A percentile compares a stretch with the other conserved stretches of the same genome.
Conservation (phyloP, 768 basidiomycete species). For the Rhodotorula paludigena region DNA sequence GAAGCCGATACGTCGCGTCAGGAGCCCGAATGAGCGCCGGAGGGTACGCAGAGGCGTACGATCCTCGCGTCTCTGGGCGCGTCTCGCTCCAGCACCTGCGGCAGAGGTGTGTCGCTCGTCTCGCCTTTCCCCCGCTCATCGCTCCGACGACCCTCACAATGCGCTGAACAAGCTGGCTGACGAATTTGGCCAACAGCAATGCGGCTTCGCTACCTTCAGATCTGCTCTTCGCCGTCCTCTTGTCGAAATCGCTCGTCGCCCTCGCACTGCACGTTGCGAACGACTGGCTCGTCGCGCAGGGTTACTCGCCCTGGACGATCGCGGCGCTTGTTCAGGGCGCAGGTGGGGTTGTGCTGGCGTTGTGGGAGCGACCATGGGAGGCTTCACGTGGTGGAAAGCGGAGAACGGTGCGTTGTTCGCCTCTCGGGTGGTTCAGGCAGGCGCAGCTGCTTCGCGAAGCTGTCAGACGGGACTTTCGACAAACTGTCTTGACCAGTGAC, state of each 20-base stretch:
- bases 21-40: conserved; percentile 13
- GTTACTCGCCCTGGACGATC: conserved; percentile 13
- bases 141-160: too few relatives aligned
- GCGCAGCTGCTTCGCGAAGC: too few relatives aligned
- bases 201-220: conserved; percentile 38
- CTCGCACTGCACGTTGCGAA: conserved; percentile 36
- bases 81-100: conserved; percentile 17
- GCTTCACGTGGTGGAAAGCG: not conserved
- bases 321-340: conserved; percentile 13
- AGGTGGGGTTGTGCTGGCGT: conserved; percentile 12
- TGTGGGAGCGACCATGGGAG: conserved; percentile 20
- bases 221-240: conserved; percentile 40
- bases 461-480: not conserved
- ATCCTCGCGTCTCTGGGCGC: conserved; percentile 17
- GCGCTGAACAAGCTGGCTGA: not conserved
- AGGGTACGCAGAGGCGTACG: conserved; percentile 29
- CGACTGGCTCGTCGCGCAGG: conserved; percentile 40
- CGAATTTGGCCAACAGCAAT: not conserved
- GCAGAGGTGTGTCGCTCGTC: not conserved
- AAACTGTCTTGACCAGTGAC: not conserved
- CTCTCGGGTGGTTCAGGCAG: too few relatives aligned
- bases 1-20: too few relatives aligned
- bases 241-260: conserved; percentile 40
- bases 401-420: conserved; percentile 15
- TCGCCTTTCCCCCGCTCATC: not conserved